phyloP scores from a whole-genome alignment of 2,329 filamentous ascomycete genomes.

The Dactylellina drechsleri region DNA sequence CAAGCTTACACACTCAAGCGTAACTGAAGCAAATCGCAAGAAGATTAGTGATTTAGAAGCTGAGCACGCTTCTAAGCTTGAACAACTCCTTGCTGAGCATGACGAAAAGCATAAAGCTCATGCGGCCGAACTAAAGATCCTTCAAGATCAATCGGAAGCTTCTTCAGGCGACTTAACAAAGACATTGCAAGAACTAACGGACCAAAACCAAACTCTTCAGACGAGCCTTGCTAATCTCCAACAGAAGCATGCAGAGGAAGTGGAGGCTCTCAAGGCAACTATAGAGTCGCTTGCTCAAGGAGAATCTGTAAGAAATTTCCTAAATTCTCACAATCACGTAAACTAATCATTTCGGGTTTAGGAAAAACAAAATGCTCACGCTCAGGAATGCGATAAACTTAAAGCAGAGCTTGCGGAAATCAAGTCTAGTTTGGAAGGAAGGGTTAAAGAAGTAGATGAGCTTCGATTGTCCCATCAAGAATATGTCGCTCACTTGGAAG shows the following conservation, averaged over 20 bases:
- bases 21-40: conserved; percentile 18
- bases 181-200: conserved; percentile 34
- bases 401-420: conserved; percentile 28
- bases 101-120: conserved; percentile 35
- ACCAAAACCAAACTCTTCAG: conserved; percentile 41
- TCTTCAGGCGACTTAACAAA: conserved; percentile 23
- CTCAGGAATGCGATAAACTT: conserved; percentile 41
- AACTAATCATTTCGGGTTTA: not conserved
- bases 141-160: conserved; percentile 37
- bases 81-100: conserved; percentile 38
- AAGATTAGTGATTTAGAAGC: conserved; percentile 30
- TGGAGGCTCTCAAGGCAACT: conserved; percentile 33
- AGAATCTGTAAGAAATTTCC: conserved; percentile 34
- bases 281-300: conserved; percentile 34
- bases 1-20: conserved; percentile 25
- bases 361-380: conserved; percentile 30
- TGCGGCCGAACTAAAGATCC: conserved; percentile 27
- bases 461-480: conserved; percentile 19
- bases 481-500: conserved; percentile 11
- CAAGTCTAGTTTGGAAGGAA: conserved; percentile 23
- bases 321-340: not conserved
- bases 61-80: conserved; percentile 27
- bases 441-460: conserved; percentile 37
- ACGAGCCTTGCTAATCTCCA: conserved; percentile 31
- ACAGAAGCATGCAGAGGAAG: conserved; percentile 31